Evolutionary conservation across 495 filamentous ascomycete species (phyloP).

Genomic region (Astrocystis sublimbata): DNA sequence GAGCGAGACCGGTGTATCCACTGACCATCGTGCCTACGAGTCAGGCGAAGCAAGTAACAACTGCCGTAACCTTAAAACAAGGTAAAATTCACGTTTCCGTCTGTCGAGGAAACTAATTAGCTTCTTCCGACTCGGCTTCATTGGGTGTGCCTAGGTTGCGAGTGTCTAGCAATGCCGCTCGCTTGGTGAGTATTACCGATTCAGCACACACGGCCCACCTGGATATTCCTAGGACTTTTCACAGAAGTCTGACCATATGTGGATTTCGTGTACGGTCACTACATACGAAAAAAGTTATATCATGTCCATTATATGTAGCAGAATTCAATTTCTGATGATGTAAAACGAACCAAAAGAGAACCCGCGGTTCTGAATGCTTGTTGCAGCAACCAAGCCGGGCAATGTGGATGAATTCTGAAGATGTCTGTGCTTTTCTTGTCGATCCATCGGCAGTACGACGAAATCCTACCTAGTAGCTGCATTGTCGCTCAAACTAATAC

Average conservation of each 20-base stretch:
- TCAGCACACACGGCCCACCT: slow-evolving; percentile 8
- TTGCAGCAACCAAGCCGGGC: slow-evolving; percentile 7
- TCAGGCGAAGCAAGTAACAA: not conserved
- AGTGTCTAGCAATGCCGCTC: not conserved
- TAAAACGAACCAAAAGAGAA: not conserved
- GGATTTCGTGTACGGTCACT: not conserved
- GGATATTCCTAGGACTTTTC: not conserved
- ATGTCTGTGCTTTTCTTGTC: slow-evolving; percentile 11
- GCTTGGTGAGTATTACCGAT: not conserved
- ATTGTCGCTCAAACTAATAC: no score
- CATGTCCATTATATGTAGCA: slow-evolving; percentile 6
- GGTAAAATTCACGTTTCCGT: not conserved
- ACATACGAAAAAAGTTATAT: slow-evolving; percentile 14
- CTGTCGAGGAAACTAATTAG: not conserved
- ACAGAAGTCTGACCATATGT: slow-evolving; percentile 10
- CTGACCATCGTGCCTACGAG: slow-evolving; percentile 7
- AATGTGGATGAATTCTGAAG: slow-evolving; percentile 17
- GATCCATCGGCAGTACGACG: slow-evolving; percentile 1
- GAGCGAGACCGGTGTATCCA: not conserved
- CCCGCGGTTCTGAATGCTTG: not conserved
- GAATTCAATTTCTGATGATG: slow-evolving; percentile 1
- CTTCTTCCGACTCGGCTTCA: slow-evolving; percentile 9
- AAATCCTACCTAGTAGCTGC: not conserved
- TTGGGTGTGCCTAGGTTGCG: not conserved
- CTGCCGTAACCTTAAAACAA: no score